Evolutionary conservation across 31 red algal species (phyloP).

Genomic region (Porphyra umbilicalis): DNA sequence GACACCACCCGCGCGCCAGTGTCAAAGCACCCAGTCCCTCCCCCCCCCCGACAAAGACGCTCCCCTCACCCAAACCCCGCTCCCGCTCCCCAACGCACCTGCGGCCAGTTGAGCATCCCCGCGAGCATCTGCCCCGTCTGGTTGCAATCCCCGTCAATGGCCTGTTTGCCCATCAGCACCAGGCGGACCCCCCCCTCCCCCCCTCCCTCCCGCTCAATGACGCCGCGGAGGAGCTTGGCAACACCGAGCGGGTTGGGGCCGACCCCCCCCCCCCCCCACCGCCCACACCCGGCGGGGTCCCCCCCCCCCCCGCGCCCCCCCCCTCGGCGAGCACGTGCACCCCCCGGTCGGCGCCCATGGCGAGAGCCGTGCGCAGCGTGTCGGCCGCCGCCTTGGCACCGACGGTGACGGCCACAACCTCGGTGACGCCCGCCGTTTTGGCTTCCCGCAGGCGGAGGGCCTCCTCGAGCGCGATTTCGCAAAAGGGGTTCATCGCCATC

Average conservation of each 20-base stretch:
- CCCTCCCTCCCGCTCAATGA: constrained; percentile 43
- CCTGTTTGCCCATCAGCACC: constrained; percentile 92
- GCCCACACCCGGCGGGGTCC: constrained; percentile 61
- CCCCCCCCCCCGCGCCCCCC: constrained; percentile 40
- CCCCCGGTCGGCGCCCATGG: constrained; percentile 86
- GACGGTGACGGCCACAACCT: constrained; percentile 79
- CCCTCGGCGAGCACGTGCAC: constrained; percentile 65
- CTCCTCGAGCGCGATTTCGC: constrained; percentile 97
- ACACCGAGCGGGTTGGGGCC: constrained; percentile 57
- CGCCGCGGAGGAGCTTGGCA: constrained; percentile 27
- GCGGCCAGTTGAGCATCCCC: constrained; percentile 86
- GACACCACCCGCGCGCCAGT: too few relatives aligned
- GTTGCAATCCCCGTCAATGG: constrained; percentile 97
- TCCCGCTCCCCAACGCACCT: constrained; percentile 38
- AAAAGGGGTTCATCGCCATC: constrained; percentile 99
- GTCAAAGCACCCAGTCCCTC: background rate
- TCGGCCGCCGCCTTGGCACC: constrained; percentile 66
- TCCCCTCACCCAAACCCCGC: background rate
- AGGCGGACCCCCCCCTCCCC: constrained; percentile 11
- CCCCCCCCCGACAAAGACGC: background rate
- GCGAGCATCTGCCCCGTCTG: constrained; percentile 97
- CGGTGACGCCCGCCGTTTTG: constrained; percentile 21
- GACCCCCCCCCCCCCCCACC: constrained; percentile 19
- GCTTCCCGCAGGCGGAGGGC: constrained; percentile 71
- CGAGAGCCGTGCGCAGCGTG: constrained; percentile 73